These are phyloP conservation scores for Carex cristatella DNA, from an alignment of 176 grass and related monocot species.

Conservation along the genomic window DNA sequence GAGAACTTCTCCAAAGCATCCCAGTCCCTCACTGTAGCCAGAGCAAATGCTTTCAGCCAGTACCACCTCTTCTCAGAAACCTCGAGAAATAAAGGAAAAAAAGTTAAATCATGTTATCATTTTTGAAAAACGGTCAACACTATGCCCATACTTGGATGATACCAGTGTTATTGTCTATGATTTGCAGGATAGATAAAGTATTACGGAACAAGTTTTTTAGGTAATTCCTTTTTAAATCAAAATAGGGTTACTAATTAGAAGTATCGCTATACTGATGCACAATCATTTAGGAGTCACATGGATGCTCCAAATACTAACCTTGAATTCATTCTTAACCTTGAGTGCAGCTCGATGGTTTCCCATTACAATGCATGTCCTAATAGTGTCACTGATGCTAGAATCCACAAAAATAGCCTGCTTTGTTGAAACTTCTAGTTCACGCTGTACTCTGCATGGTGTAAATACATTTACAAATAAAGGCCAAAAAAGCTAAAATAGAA, in stretches of 20 bases:
- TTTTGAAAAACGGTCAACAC: background rate
- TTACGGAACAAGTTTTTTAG: background rate
- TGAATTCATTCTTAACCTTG: constrained; percentile 89
- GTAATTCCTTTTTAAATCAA: background rate
- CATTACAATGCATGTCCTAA: constrained; percentile 88
- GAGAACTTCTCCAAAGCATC: constrained; percentile 90
- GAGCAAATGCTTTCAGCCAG: constrained; percentile 94
- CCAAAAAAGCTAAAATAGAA: background rate
- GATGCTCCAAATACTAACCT: constrained; percentile 39
- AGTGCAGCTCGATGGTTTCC: constrained; percentile 84
- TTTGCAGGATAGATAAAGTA: background rate
- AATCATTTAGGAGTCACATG: background rate
- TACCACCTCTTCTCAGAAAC: constrained; percentile 99
- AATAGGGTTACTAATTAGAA: background rate
- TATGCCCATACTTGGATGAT: background rate
- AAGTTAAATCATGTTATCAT: background rate
- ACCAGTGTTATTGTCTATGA: background rate
- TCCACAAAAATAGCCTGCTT: constrained; percentile 95
- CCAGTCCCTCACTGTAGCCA: constrained; percentile 93
- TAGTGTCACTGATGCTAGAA: constrained; percentile 97
- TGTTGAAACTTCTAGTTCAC: constrained; percentile 92
- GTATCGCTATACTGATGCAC: background rate
- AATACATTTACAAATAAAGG: constrained; percentile 24
- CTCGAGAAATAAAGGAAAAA: constrained; percentile 29
- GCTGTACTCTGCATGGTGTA: constrained; percentile 54